These are phyloP conservation scores for Didymella sp. DNA, from an alignment of 2,329 filamentous ascomycete species.

Conservation along the genomic window DNA sequence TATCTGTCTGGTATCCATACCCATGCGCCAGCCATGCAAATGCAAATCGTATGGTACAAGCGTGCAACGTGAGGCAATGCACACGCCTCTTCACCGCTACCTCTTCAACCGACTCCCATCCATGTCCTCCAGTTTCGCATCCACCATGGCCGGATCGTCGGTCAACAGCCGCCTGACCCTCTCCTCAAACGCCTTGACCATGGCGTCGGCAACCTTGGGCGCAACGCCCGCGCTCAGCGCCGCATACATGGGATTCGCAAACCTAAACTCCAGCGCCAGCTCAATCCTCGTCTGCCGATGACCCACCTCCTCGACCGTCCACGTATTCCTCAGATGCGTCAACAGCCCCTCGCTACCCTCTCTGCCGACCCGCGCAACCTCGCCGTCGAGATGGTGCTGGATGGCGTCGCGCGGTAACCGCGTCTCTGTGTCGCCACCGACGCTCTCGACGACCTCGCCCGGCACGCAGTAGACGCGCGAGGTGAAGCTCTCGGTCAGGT, in stretches of 20 bases:
- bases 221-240: conserved; percentile 81
- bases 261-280: conserved; percentile 80
- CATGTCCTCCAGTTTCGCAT: conserved; percentile 35
- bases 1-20: too few relatives aligned
- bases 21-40: too few relatives aligned
- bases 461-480: conserved; percentile 80
- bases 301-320: conserved; percentile 63
- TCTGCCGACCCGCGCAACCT: neutral
- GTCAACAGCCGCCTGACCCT: conserved; percentile 67
- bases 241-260: conserved; percentile 87
- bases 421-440: conserved; percentile 65
- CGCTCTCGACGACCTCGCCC: conserved; percentile 75
- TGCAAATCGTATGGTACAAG: too few relatives aligned
- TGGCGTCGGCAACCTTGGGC: conserved; percentile 81
- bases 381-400: conserved; percentile 51
- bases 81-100: neutral
- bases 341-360: conserved; percentile 58
- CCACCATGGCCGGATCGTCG: conserved; percentile 29
- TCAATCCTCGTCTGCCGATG: conserved; percentile 72
- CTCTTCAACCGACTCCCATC: conserved; percentile 36
- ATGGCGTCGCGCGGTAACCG: conserved; percentile 53
- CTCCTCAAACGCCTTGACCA: conserved; percentile 93
- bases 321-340: conserved; percentile 72
- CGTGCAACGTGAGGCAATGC: too few relatives aligned
- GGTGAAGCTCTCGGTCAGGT: conserved; percentile 82